Base-by-base conservation (phyloP, 441 rosid species). In the Corymbia citriodora region DNA sequence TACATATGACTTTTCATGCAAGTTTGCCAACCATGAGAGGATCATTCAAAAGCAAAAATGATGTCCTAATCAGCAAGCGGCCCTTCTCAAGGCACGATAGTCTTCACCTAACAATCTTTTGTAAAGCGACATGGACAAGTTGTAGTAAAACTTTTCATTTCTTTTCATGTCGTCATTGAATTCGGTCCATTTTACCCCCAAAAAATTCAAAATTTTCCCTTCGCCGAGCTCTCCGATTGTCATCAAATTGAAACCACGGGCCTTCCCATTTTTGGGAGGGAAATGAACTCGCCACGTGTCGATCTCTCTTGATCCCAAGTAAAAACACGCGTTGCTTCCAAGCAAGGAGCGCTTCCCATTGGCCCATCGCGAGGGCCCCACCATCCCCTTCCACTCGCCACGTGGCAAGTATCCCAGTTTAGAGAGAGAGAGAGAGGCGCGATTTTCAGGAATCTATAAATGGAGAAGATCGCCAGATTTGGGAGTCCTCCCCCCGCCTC, bases 111-210 rank as follows among this genome's bases (percentile, higher is more conserved):
- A 17, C 0, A 31, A 29, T 63, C 29, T 63, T 13, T 29, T 3
- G 8, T 29, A 29, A 12, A 27, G 7, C 2, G 10, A 2, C 5
- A 6, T 11, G 1, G 23, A 33, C 15, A 19, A 1, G 1, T 72
- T 72, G 3, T 12, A 10, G 15, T 0, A 36, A 31, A 40, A 40
- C 45, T 40, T 40, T 40, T 40, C 45, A 40, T 40, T 40, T 36
- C 15, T 10, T 72, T 36, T 19, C 15, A 36, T 72, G 36, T 72
- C 1, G 29, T 9, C 10, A 36, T 72, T 6, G 15, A 10, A 36
- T 21, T 27, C 15, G 15, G 36, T 36, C n/a, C 52, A 40, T 45
- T 10, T 29, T 6, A 12, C 16, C 2, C 29, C 29, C 5, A 40
- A 79, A 40, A 79, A 3, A 21, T 45, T 11, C n/a, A 25, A 21